Conservation (phyloP, 2,329 filamentous ascomycete species). For the Seiridium unicorne region DNA sequence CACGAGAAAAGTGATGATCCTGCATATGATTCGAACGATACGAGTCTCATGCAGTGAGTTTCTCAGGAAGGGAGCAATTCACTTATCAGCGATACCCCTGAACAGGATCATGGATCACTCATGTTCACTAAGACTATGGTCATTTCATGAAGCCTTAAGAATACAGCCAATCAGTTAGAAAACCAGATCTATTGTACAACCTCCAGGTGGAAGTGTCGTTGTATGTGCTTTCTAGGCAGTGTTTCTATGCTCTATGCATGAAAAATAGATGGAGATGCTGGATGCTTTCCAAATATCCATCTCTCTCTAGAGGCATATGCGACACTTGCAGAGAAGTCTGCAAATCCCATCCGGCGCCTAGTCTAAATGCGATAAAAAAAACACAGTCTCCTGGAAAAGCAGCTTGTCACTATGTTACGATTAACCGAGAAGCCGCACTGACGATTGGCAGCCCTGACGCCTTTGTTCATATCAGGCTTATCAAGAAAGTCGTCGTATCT, state of each 20-base stretch:
- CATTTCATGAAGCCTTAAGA: no score
- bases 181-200: conserved; percentile 30
- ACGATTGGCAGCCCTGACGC: conserved; percentile 14
- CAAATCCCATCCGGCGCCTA: conserved; percentile 22
- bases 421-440: conserved; percentile 4
- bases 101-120: no score
- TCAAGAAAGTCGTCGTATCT: conserved; percentile 17
- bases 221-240: conserved; percentile 26
- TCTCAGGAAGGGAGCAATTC: no score
- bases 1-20: no score
- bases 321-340: conserved; percentile 23
- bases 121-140: no score
- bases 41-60: no score
- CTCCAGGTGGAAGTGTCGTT: conserved; percentile 20
- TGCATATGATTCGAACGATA: no score
- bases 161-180: no score
- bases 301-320: conserved; percentile 12
- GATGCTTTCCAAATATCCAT: conserved; percentile 14
- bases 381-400: conserved; percentile 16
- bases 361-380: conserved; percentile 27
- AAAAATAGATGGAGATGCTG: conserved; percentile 16
- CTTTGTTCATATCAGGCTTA: conserved; percentile 6
- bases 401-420: conserved; percentile 19
- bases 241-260: conserved; percentile 25
- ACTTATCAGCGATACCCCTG: no score